These are phyloP conservation scores for Fistulinella cinereoalba DNA, from an alignment of 1,284 basidiomycete genomes.

Conservation along the genomic window DNA sequence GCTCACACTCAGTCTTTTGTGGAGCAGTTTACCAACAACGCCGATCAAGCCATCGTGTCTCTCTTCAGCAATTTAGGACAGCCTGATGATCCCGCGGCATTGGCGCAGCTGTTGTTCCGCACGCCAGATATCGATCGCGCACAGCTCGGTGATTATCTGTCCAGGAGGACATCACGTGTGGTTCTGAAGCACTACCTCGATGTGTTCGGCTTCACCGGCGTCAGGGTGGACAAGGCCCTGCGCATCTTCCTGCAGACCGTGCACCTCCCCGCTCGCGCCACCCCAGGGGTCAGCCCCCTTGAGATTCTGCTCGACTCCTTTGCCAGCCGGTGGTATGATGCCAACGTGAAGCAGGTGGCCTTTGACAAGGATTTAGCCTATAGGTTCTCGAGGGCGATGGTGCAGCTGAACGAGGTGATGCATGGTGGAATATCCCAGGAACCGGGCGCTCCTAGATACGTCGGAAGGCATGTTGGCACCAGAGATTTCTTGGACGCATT, in stretches of 20 bases:
- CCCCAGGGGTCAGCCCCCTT: constrained; percentile 45
- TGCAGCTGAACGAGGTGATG: constrained; percentile 82
- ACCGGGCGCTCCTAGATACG: constrained; percentile 59
- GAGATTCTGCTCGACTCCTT: constrained; percentile 82
- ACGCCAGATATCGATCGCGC: constrained; percentile 81
- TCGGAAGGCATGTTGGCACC: constrained; percentile 60
- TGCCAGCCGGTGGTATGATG: constrained; percentile 84
- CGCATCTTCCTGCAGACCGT: constrained; percentile 85
- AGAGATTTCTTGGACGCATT: constrained; percentile 82
- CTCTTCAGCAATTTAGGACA: constrained; percentile 59
- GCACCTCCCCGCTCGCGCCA: constrained; percentile 57
- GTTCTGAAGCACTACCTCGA: constrained; percentile 84
- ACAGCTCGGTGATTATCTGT: constrained; percentile 82
- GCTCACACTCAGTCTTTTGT: constrained; percentile 69
- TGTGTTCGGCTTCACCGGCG: constrained; percentile 78
- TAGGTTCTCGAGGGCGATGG: constrained; percentile 79
- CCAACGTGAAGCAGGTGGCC: constrained; percentile 76
- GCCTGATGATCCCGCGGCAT: constrained; percentile 58
- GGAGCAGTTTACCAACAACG: constrained; percentile 68
- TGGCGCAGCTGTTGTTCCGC: constrained; percentile 84
- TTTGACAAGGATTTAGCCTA: constrained; percentile 78
- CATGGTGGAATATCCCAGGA: constrained; percentile 64
- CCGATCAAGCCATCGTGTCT: constrained; percentile 66
- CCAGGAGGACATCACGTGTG: constrained; percentile 64
- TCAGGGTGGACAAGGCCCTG: constrained; percentile 87